Base-by-base conservation (phyloP, 2,329 filamentous ascomycete species). In the Capronia americana region DNA sequence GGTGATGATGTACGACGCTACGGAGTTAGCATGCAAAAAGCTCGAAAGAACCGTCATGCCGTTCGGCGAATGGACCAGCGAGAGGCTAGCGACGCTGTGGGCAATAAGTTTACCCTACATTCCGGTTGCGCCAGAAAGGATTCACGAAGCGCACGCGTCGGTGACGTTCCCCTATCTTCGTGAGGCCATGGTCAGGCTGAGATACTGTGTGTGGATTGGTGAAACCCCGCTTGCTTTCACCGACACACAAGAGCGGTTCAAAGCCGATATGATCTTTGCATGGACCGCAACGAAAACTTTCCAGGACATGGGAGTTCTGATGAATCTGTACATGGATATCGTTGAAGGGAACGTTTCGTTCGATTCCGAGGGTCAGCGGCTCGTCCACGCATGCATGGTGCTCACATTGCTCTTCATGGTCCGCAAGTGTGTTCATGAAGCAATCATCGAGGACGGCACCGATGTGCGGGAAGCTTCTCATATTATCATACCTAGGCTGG, bases 281-380 rank as follows among this genome's bases (percentile, higher is more conserved):
- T 65, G 63, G 63, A 65, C 61, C 11, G 63, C 57, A n/a, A 65
- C 63, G 26, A 56, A 50, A 28, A 65, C 63, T 6, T 61, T 61
- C 23, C 41, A 61, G 3, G 63, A 65, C 32, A 34, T 65, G 34
- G 57, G 48, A 50, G 24, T 51, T 17, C 50, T 65, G 26, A 44
- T 65, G 12, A 56, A 65, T 26, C 11, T 61, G 44, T 65, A 61
- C 41, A 14, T 48, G 23, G 63, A 65, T 23, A 59, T 65, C 8
- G 61, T 53, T 20, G 57, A 65, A 44, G 32, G 30, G n/a, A 46
- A 30, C 8, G n/a, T 61, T 20, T 12, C 17, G 12, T 53, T 55
- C 11, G 26, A 57, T 4, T 41, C 48, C 2, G 48, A 55, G 14
- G 57, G 63, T n/a, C 34, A 23, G 3, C 57, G 57, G 11, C 63